Evolutionary conservation across 495 filamentous ascomycete genomes (phyloP), one percentile per base, ranked within the genome.

Genomic region (Staphylotrichum tortipilum): DNA sequence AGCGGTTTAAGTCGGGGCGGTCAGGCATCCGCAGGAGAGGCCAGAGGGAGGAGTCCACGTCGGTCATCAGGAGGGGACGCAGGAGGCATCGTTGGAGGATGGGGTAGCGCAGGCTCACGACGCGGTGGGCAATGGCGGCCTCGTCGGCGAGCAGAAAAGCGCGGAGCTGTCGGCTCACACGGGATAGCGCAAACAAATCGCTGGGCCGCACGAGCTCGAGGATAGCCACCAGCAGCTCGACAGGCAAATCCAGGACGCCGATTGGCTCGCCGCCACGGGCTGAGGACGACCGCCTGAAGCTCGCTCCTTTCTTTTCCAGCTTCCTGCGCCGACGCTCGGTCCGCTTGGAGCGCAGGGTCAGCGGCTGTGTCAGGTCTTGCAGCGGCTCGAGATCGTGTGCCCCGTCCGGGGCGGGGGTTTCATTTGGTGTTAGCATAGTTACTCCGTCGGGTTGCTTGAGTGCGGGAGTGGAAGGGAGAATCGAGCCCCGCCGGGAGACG

Each of bases 211-310:
- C 61, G 15, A 64, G 47, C 14, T 58, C 48, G 0, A 79, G 44
- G 21, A 79, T 70, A n/a, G 64, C 59, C 11, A 72, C 49, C 2
- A 75, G 29, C 8, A 81, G 54, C 52, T 81, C 78, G 31, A 68
- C 68, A 1, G 78, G 76, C 1, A 78, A 60, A 30, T 71, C 67
- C 5, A 70, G 30, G 10, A 78, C 51, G 2, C 47, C 56, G 17
- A 49, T 47, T 4, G 49, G 42, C 11, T 44, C n/a, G n/a, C n/a
- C n/a, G n/a, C n/a, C 36, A 22, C 5, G 2, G 26, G 9, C 28
- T n/a, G 41, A 22, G 17, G 28, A 22, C 17, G 17, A 21, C 17
- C 21, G 21, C 6, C 19, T 31, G 33, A 37, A 29, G 24, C 35
- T 15, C 18, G 56, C 44, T 39, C 63, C n/a, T n/a, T n/a, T 69